Evolutionary conservation across 1,284 basidiomycete genomes (phyloP).

Genomic region (Pulveroboletus sp.): DNA sequence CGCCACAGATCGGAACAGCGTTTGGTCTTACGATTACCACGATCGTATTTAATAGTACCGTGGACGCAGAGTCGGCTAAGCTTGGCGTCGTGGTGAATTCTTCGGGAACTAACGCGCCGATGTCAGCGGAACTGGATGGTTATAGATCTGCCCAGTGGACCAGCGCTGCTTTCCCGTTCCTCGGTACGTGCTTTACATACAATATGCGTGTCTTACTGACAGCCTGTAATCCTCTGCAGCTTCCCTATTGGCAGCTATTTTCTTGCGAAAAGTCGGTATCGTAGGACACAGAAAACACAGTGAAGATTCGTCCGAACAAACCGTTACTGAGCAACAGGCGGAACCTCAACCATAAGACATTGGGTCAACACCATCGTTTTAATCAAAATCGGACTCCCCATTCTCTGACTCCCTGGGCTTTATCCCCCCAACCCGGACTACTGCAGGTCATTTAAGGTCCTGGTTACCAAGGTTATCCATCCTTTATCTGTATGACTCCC

Average conservation of each 20-base stretch:
- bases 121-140: constrained; percentile 45
- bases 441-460: neutral
- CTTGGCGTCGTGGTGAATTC: constrained; percentile 37
- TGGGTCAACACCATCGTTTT: neutral
- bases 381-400: neutral
- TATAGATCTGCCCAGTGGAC: constrained; percentile 70
- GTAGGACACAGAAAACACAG: constrained; percentile 43
- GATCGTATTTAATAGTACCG: constrained; percentile 66
- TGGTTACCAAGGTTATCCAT: neutral
- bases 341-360: constrained; percentile 12
- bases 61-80: constrained; percentile 35
- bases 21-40: constrained; percentile 77
- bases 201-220: neutral
- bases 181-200: constrained; percentile 43
- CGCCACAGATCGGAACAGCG: constrained; percentile 64
- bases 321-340: constrained; percentile 18
- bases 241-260: constrained; percentile 49
- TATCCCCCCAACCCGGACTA: neutral
- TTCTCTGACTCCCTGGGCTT: neutral
- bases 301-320: constrained; percentile 24
- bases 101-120: constrained; percentile 38
- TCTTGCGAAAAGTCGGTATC: constrained; percentile 60
- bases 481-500: neutral
- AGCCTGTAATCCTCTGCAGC: constrained; percentile 38
- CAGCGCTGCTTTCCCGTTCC: constrained; percentile 56